Base-by-base conservation (phyloP, 352 stramenopile species). In the Elongisporangium undulatum region DNA sequence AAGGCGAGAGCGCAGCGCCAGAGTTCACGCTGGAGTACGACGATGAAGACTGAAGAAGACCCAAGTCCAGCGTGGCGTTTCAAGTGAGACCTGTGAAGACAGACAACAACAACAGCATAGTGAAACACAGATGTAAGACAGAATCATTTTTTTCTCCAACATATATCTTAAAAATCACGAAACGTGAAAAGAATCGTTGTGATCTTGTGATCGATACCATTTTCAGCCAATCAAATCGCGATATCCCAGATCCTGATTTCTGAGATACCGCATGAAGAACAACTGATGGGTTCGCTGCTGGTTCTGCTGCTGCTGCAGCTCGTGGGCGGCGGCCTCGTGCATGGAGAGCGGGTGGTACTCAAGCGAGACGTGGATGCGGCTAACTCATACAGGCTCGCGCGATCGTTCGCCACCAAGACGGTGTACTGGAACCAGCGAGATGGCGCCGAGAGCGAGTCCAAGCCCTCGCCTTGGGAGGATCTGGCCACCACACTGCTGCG, bases 21-120 rank as follows among this genome's bases (percentile, higher is more conserved):
- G 78, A 90, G 66, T 92, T 92, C 64, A 88, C 69, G 5, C 68
- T 92, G 51, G 72, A 92, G 59, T 92, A 92, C 61, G 82, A 92
- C 55, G 82, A 92, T 49, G 82, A 92, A 19, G 82, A 92, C 50
- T 89, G 75, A 63, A 61, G 51, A 53, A 70, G 59, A 8, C 26
- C 26, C n/a, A n/a, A n/a, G n/a, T n/a, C n/a, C n/a, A n/a, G n/a
- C n/a, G n/a, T n/a, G n/a, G n/a, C n/a, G n/a, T n/a, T n/a, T n/a
- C n/a, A n/a, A n/a, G n/a, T n/a, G n/a, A n/a, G n/a, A n/a, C n/a
- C n/a, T n/a, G n/a, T n/a, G n/a, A n/a, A n/a, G n/a, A n/a, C n/a
- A n/a, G n/a, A n/a, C n/a, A n/a, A n/a, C n/a, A n/a, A n/a, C n/a
- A n/a, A n/a, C n/a, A n/a, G n/a, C n/a, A n/a, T n/a, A n/a, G n/a